Base-by-base conservation (phyloP, 78 protist species). In the Dictyostelium citrinum region DNA sequence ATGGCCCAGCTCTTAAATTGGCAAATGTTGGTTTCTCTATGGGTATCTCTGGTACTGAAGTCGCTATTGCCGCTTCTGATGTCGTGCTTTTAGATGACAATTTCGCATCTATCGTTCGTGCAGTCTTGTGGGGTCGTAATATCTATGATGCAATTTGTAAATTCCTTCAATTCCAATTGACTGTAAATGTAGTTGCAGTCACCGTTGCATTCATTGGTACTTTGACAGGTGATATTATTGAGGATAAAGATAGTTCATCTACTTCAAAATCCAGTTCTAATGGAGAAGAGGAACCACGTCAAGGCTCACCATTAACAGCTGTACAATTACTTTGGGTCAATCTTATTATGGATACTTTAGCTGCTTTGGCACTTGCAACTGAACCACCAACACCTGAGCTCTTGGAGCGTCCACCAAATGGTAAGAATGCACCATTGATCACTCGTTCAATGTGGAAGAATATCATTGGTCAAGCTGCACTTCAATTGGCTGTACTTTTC, bases 311-410 rank as follows among this genome's bases (percentile, higher is more conserved):
- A 20, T 96, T 98, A 29, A 95, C 92, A n/a, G 96, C 99, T 37
- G 95, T 98, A 5, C 99, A 98, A 93, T 70, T 98, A 75, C 97
- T 99, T n/a, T 98, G 99, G 99, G 98, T 98, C 81, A 99, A 99
- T 91, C 95, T 99, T 35, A 99, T 99, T 95, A 99, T 99, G 99
- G 99, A 99, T 95, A 97, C 99, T 24, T 27, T 99, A 39, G 99
- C 99, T 33, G 99, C 99, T 7, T 97, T 99, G 5, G 99, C 99
- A 24, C 97, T 99, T 7, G 99, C 99, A 61, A 99, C 99, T 0
- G 99, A 99, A 90, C 85, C 75, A 35, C 99, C 98, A 17, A 93
- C 97, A 41, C 81, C 61, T 20, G 91, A 77, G 17, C 83, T 99
- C 17, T 91, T 99, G 16, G 76, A 97, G 1, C 96, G 99, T 46